Base-by-base conservation (phyloP, 352 stramenopile species). In the Phytophthora lateralis region DNA sequence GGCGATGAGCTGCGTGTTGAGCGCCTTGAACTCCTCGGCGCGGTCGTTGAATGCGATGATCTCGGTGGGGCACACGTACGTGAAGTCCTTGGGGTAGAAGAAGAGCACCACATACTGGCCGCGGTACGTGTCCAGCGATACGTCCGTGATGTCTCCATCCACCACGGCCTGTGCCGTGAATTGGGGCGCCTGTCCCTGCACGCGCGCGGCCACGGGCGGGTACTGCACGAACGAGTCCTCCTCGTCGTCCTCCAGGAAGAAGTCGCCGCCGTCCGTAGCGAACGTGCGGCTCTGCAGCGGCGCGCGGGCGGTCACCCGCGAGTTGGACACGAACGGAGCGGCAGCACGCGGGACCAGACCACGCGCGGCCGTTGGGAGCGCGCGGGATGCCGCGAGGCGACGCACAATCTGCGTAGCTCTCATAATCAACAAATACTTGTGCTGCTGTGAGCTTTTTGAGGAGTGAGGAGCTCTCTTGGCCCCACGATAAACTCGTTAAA, bases 31-130 rank as follows among this genome's bases (percentile, higher is more conserved):
- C 34, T 96, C 85, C 30, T 71, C 71, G 1, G 82, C 83, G 39
- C 85, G 72, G 78, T 97, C 90, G 55, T 85, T 95, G 69, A 96
- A 96, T 21, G 90, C 88, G 58, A 96, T 96, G 68, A 97, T 96
- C 72, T 97, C 90, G 11, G 90, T 97, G 43, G 90, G 90, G 56
- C 90, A 97, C 59, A 97, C 90, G 67, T 92, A 93, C 56, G 87
- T 93, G 51, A 95, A 95, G 63, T 95, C 90, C 78, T 96, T 96
- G 3, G 90, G 90, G 75, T 97, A 97, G 66, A 97, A 97, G 69
- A 97, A 93, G 27, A 97, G 61, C 62, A 96, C 88, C 18, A 95
- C 78, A 72, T 95, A 97, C 76, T 96, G 89, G 48, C 90, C 90
- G 38, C 78, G 73, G 79, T 89, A 97, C 59, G 91, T 72, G 35